Evolutionary conservation across 106 monocot genomes (phyloP), one percentile per base, ranked within the genome.

Genomic region (Narthecium ossifragum): DNA sequence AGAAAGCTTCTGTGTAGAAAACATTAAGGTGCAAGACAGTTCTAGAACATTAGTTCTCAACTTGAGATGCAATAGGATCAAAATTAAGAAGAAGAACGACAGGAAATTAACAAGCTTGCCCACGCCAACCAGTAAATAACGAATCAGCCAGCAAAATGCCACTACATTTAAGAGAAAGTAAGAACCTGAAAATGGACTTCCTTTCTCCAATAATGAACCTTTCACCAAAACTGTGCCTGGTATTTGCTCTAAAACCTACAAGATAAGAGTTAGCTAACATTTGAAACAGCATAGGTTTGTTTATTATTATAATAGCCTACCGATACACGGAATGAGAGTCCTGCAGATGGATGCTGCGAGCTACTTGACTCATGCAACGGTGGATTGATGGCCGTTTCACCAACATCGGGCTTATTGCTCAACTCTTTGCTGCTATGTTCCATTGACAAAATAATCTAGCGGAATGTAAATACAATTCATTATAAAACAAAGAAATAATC

Each of bases 241-340:
- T 71, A 79, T 82, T 76, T 93, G 92, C 38, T 93, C 88, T 79
- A 85, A 93, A 22, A 93, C 80, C 88, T 88, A 71, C n/a, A 56
- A n/a, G n/a, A n/a, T 2, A 46, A 62, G 0, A 62, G 34, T 30
- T 22, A 18, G 25, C 26, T n/a, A 5, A 52, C 21, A 70, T 13
- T 13, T 55, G 17, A 41, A 41, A 41, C 1, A 41, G 10, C 41
- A 3, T 17, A 12, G 11, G 11, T 41, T 11, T 43, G 17, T 11
- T 13, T 17, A 18, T 2, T 14, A 21, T 48, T 3, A 54, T 48
- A 24, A 66, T 33, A 34, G 9, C 74, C 43, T 83, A 92, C 86
- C 5, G 74, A 72, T 67, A 86, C 55, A 47, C 59, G 61, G 32
- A 80, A 81, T 8, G 58, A 77, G 29, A 62, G 34, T 36, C 36